These are phyloP conservation scores for Tetrapisispora taiwanensis DNA, from an alignment of 805 yeast species.

Conservation along the genomic window DNA sequence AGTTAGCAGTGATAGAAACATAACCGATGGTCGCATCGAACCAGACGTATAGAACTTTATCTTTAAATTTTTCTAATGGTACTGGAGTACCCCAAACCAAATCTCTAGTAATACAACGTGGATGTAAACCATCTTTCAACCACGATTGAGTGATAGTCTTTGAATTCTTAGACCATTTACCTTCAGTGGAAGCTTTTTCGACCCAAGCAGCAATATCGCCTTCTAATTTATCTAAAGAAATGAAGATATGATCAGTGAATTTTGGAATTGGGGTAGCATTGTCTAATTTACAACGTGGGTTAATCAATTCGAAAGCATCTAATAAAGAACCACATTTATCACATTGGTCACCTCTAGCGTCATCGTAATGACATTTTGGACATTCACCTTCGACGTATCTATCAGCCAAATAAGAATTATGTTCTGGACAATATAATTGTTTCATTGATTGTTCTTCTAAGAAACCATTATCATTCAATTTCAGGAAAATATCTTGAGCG, in stretches of 20 bases:
- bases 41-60: conserved; percentile 96
- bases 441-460: conserved; percentile 81
- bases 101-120: conserved; percentile 96
- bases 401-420: conserved; percentile 88
- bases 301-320: conserved; percentile 85
- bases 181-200: conserved; percentile 52
- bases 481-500: conserved; percentile 84
- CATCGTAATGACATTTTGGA: conserved; percentile 89
- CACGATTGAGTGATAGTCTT: conserved; percentile 83
- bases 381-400: conserved; percentile 96
- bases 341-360: conserved; percentile 99
- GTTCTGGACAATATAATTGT: conserved; percentile 86
- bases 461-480: conserved; percentile 63
- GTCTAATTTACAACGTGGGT: conserved; percentile 94
- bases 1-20: conserved; percentile 90
- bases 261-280: conserved; percentile 69
- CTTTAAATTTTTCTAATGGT: conserved; percentile 74
- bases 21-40: conserved; percentile 98
- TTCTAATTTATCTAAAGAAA: conserved; percentile 77
- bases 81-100: conserved; percentile 98
- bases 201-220: conserved; percentile 67
- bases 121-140: conserved; percentile 86
- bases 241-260: conserved; percentile 76
- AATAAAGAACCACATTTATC: conserved; percentile 87
- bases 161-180: conserved; percentile 88